Evolutionary conservation across 225 moss, liverwort and hornwort species (phyloP), one percentile per base, ranked within the genome.

Genomic region (Antitrichia curtipendula): DNA sequence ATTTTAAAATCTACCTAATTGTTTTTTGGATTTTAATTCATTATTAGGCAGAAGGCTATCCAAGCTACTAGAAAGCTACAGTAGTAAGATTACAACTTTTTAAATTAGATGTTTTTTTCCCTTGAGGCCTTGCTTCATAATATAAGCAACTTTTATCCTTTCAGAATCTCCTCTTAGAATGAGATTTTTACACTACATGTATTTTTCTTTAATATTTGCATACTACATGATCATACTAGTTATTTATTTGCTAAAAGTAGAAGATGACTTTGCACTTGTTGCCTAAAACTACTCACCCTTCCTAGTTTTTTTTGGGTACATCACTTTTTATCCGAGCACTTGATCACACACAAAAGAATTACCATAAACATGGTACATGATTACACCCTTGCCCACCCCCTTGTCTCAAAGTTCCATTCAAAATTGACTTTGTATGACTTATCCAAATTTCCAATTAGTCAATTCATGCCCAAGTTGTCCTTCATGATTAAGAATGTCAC

Each of bases 321-420:
- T 54, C 16, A 3, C 23, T 53, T 52, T 3, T 23, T 14, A 36
- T n/a, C 8, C 1, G 1, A 0, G 6, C 1, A 2, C 23, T 52
- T 52, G 21, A 75, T 15, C 0, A 4, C 1, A 36, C 49, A 74
- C 12, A 32, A 52, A 50, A 75, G 5, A 75, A 34, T 75, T 3
- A 13, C 21, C 8, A 0, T 21, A 0, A 34, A 21, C 0, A 1
- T 0, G 21, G 2, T 50, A 34, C 21, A 52, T 34, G 34, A 22
- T 75, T 0, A 3, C 52, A 75, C 1, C 3, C 14, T 3, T 2
- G 0, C 0, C 2, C 25, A 54, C n/a, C 1, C 27, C 27, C 3
- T 7, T 53, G 7, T 38, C 10, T 56, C 38, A 27, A 38, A 56
- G 7, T 27, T 27, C 2, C 17, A 78, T 78, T 57, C 27, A 27